Base-by-base conservation (phyloP, 108 stramenopile genomes). In the Stephanodiscus triporus region DNA sequence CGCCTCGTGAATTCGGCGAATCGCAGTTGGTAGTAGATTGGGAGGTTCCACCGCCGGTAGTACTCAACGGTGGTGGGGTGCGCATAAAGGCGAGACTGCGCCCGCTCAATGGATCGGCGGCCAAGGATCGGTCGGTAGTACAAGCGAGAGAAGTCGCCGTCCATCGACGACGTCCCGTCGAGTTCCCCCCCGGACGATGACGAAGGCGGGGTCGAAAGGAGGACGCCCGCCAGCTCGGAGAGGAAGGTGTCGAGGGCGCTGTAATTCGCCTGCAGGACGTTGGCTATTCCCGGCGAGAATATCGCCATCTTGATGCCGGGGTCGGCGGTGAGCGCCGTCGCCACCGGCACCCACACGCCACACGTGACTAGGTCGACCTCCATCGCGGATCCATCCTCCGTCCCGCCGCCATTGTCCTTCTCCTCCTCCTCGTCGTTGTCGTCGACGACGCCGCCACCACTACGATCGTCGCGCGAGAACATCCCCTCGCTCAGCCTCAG, bases 231-330 rank as follows among this genome's bases (percentile, higher is more conserved):
- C 36, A 95, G 68, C 43, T 86, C 76, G 24, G 90, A 80, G 4
- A 95, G 61, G 63, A 95, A 95, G 9, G 76, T 81, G 67, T 95
- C 92, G 30, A 95, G 27, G 22, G 88, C 82, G 61, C 87, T 66
- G 64, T 95, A 95, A 57, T 95, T 95, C 17, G 85, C 73, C 77
- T 95, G 94, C 30, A 95, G 68, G 23, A 95, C 87, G 57, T 83
- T 88, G 29, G 94, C 94, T 76, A 95, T 93, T n/a, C 94, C 94
- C 5, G 94, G 94, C 22, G 94, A 93, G 71, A 95, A 95, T 54
- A 95, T 90, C 0, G 94, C 91, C 86, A 90, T 91, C 50, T 91
- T 90, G 50, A 95, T 90, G 17, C 82, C 91, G 30, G 91, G 85
- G 76, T 95, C 94, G 27, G 94, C 85, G 92, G 93, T 91, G 30